Evolutionary conservation across 345 rosid species (phyloP).

Genomic region (Acer yangbiense): DNA sequence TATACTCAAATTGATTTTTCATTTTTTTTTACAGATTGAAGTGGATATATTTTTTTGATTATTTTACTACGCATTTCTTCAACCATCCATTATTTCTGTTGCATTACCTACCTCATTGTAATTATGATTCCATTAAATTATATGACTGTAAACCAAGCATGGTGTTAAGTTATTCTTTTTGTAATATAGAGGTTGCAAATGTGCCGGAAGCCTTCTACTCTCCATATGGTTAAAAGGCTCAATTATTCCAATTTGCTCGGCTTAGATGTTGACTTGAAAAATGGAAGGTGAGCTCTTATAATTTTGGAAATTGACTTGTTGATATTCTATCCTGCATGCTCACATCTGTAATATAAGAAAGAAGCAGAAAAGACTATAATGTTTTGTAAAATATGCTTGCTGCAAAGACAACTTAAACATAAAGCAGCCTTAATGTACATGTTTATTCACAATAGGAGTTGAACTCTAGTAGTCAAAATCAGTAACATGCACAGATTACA

Average conservation of each 20-base stretch:
- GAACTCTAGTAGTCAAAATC: not conserved
- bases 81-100: not conserved
- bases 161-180: not conserved
- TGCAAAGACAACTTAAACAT: not conserved
- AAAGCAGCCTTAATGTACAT: not conserved
- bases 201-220: slow-evolving; percentile 85
- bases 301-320: not conserved
- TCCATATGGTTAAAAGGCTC: slow-evolving; percentile 68
- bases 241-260: slow-evolving; percentile 77
- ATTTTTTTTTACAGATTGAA: not conserved
- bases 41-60: not conserved
- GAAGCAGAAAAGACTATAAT: not conserved
- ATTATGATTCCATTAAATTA: not conserved
- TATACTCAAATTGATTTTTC: not conserved
- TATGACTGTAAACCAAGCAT: not conserved
- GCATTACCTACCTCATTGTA: not conserved
- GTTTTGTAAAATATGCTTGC: not conserved
- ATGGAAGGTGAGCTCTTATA: slow-evolving; percentile 62
- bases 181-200: slow-evolving; percentile 67
- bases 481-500: not conserved
- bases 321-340: not conserved
- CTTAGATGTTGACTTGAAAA: slow-evolving; percentile 70
- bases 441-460: not conserved
- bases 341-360: not conserved
- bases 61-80: not conserved